Evolutionary conservation across 2,329 filamentous ascomycete species (phyloP).

Genomic region (Cercospora citrullina): DNA sequence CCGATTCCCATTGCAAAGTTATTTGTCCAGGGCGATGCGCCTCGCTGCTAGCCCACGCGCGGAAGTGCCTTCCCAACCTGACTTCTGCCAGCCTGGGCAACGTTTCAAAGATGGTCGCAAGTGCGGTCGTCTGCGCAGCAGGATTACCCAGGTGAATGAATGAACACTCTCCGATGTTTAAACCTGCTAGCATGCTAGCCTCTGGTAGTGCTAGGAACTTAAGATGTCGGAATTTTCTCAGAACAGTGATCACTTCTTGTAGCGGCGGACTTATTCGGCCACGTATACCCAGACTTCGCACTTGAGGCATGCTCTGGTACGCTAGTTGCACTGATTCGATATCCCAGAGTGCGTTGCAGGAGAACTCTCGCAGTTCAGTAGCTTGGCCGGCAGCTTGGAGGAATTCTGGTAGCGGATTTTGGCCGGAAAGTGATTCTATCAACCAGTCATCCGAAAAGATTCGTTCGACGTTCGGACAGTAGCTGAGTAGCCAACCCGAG

Average conservation of each 20-base stretch:
- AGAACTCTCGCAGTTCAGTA: neutral
- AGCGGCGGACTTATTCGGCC: neutral
- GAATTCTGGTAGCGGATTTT: neutral
- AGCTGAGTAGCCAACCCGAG: neutral
- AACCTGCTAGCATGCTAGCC: neutral
- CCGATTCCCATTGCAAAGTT: neutral
- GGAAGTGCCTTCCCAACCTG: neutral
- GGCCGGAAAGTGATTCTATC: neutral
- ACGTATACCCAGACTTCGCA: neutral
- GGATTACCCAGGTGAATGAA: neutral
- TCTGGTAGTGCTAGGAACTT: neutral
- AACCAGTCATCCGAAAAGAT: conserved; percentile 10
- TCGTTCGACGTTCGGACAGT: neutral
- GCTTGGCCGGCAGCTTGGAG: neutral
- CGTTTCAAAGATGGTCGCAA: neutral
- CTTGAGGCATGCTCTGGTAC: neutral
- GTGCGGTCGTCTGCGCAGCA: neutral
- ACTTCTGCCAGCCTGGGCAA: neutral
- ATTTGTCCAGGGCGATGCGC: neutral
- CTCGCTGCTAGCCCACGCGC: neutral
- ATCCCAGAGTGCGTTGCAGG: conserved; percentile 5
- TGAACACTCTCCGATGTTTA: neutral
- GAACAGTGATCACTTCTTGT: neutral
- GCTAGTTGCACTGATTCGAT: neutral
- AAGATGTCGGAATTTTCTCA: neutral